These are phyloP conservation scores for Fragaria iinumae DNA, from an alignment of 306 rosid species.

Conservation along the genomic window DNA sequence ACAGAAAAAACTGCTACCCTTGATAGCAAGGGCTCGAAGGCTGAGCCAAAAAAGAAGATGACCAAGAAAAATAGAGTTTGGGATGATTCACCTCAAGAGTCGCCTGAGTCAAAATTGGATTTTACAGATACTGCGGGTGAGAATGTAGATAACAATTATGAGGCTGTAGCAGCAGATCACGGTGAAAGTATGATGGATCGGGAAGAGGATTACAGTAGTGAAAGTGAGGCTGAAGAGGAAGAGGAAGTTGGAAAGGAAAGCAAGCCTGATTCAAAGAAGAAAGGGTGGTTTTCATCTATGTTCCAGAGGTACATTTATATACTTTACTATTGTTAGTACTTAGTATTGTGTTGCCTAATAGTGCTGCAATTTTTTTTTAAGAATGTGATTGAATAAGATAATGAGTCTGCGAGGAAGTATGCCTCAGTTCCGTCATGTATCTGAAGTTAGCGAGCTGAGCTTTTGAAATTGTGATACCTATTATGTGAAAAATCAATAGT, in stretches of 20 bases:
- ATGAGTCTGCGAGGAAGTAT: background rate
- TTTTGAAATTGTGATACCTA: background rate
- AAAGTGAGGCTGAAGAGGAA: slow-evolving; percentile 80
- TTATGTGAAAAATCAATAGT: background rate
- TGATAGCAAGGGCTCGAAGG: slow-evolving; percentile 65
- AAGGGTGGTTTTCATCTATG: slow-evolving; percentile 98
- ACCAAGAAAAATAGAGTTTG: slow-evolving; percentile 93
- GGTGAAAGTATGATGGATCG: slow-evolving; percentile 99
- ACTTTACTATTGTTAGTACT: background rate
- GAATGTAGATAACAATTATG: slow-evolving; percentile 59
- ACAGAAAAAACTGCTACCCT: slow-evolving; percentile 52
- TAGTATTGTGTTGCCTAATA: slow-evolving; percentile 1
- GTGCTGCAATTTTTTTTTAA: background rate
- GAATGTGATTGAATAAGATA: background rate
- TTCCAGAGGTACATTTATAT: slow-evolving; percentile 67
- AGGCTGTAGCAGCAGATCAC: slow-evolving; percentile 73
- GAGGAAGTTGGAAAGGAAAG: slow-evolving; percentile 56
- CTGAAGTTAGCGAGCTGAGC: background rate
- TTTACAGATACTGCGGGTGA: slow-evolving; percentile 70
- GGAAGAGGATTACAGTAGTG: slow-evolving; percentile 87
- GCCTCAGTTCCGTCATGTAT: background rate
- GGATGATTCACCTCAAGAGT: slow-evolving; percentile 46
- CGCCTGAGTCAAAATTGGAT: slow-evolving; percentile 66
- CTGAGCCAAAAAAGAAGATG: slow-evolving; percentile 61
- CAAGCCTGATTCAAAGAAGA: slow-evolving; percentile 82